A percentile compares a stretch with the other conserved stretches of the same genome.
Evolutionary conservation across 2,329 filamentous ascomycete genomes (phyloP).

Genomic region (Penicillium decumbens): DNA sequence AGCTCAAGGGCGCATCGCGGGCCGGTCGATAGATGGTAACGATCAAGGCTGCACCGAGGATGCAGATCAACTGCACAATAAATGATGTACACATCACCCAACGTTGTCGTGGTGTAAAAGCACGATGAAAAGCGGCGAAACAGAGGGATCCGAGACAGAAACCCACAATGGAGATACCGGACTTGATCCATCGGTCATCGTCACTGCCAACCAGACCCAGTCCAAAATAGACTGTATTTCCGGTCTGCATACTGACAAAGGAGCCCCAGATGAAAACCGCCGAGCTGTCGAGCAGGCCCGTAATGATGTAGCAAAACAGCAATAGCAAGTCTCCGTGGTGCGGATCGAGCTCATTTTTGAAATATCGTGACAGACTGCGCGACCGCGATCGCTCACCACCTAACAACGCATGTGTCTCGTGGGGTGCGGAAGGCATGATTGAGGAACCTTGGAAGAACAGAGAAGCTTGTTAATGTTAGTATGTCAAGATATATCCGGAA

Average conservation of each 20-base stretch:
- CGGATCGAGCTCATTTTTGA: conserved; percentile 50
- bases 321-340: conserved; percentile 65
- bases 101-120: conserved; percentile 39
- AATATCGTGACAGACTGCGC: conserved; percentile 3
- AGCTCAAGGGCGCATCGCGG: conserved; percentile 45
- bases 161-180: conserved; percentile 62
- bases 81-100: conserved; percentile 52
- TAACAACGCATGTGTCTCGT: conserved; percentile 15
- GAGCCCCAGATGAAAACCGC: conserved; percentile 72
- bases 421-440: conserved; percentile 1
- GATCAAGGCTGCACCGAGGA: conserved; percentile 51
- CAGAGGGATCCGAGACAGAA: conserved; percentile 70
- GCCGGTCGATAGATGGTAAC: conserved; percentile 46
- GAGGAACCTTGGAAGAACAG: neutral
- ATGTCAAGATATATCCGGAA: neutral
- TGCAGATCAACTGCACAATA: conserved; percentile 49
- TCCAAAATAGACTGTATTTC: conserved; percentile 77
- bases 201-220: conserved; percentile 59
- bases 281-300: conserved; percentile 70
- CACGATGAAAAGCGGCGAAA: conserved; percentile 65
- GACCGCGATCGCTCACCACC: neutral
- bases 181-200: conserved; percentile 62
- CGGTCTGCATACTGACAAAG: conserved; percentile 81
- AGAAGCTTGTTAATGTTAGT: neutral
- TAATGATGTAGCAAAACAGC: conserved; percentile 69